Evolutionary conservation across 139 green algal genomes (phyloP).

Genomic region (Desmodesmus armatus): DNA sequence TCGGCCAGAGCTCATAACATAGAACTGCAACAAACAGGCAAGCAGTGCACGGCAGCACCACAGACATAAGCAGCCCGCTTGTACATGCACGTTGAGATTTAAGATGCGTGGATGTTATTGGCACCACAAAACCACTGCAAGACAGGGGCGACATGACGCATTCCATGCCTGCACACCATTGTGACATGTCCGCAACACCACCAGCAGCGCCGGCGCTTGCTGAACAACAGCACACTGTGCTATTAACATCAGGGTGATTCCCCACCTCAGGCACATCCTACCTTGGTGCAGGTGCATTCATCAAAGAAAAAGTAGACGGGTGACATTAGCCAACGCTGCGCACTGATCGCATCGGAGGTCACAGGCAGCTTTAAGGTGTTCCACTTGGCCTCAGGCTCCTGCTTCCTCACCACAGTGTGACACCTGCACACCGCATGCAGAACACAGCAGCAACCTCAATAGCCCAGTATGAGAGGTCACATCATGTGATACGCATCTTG

Average conservation of each 20-base stretch:
- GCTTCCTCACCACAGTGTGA: not conserved
- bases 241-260: not conserved
- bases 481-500: not conserved
- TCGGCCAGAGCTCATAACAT: no score
- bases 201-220: not conserved
- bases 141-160: not conserved
- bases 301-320: slow-evolving; percentile 1
- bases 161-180: not conserved
- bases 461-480: not conserved
- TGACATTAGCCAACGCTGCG: not conserved
- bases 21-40: no score
- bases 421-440: slow-evolving; percentile 2
- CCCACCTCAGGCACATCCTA: not conserved
- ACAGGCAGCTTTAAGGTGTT: slow-evolving; percentile 1
- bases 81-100: no score
- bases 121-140: not conserved
- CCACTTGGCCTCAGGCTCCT: not conserved
- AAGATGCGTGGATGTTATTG: not conserved
- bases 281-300: not conserved
- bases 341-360: not conserved
- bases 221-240: not conserved
- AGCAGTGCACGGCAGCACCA: no score
- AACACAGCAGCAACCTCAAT: not conserved
- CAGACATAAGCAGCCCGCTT: no score
- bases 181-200: not conserved